Conservation (phyloP, 164 flowering plant species). For the Sedum album region DNA sequence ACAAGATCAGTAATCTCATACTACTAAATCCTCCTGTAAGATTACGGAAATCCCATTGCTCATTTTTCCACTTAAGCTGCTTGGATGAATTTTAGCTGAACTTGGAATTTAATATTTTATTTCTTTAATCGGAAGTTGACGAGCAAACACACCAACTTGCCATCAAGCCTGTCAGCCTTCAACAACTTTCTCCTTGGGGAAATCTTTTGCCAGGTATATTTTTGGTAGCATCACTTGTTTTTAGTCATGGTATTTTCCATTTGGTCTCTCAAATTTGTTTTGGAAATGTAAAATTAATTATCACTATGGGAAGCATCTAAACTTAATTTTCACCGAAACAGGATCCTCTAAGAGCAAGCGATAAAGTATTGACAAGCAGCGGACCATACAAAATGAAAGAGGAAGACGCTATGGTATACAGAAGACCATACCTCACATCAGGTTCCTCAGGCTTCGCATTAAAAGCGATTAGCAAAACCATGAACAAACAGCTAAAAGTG, state of each 20-base stretch:
- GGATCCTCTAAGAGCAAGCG: constrained; percentile 96
- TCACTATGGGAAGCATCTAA: too few species aligned
- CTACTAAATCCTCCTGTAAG: constrained; percentile 91
- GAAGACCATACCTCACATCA: constrained; percentile 92
- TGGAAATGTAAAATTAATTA: neutral
- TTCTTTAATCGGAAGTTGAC: constrained; percentile 36
- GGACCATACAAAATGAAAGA: constrained; percentile 95
- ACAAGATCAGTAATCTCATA: constrained; percentile 59
- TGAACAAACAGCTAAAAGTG: constrained; percentile 90
- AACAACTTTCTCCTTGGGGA: constrained; percentile 95
- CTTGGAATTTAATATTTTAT: neutral
- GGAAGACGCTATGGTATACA: constrained; percentile 91
- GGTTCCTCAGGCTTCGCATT: constrained; percentile 96
- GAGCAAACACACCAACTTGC: constrained; percentile 65
- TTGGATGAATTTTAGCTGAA: neutral
- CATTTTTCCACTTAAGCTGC: neutral
- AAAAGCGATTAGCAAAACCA: constrained; percentile 71
- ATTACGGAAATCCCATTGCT: neutral
- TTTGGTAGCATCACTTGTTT: neutral
- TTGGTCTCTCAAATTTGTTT: too few species aligned
- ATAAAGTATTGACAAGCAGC: constrained; percentile 72
- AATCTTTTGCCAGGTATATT: constrained; percentile 82
- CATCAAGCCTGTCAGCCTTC: constrained; percentile 77
- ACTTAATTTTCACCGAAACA: constrained; percentile 17
- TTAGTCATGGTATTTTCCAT: neutral